A percentile compares a stretch with the other conserved stretches of the same genome.
These are phyloP conservation scores for Penicillium sp. DNA, from an alignment of 2,329 filamentous ascomycete genomes.

Conservation along the genomic window DNA sequence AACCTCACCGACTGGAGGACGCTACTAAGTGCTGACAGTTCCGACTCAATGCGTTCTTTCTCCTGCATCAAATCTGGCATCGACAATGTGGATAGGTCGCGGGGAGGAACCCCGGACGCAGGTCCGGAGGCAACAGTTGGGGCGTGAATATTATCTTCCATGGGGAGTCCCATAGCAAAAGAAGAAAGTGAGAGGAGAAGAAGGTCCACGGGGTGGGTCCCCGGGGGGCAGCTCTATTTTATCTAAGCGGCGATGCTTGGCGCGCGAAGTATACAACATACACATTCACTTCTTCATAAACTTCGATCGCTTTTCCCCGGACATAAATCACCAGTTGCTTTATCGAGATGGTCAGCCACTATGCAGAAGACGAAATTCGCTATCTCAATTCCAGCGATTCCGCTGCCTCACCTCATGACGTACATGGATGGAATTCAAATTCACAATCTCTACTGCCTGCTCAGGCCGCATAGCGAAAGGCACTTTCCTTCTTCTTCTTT, in stretches of 20 bases:
- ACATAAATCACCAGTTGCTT: not conserved
- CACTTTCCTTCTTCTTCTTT: not conserved
- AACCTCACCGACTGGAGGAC: slow-evolving; percentile 80
- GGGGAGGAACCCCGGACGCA: slow-evolving; percentile 57
- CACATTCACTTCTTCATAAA: not conserved
- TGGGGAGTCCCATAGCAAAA: slow-evolving; percentile 53
- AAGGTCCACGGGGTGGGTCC: slow-evolving; percentile 20
- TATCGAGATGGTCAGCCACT: not conserved
- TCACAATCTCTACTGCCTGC: slow-evolving; percentile 8
- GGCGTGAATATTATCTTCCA: slow-evolving; percentile 63
- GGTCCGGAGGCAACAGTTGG: slow-evolving; percentile 77
- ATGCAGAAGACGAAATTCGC: not conserved
- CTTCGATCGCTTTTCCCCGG: not conserved
- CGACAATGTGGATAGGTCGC: slow-evolving; percentile 66
- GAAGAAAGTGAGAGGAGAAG: slow-evolving; percentile 18
- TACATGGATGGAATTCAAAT: slow-evolving; percentile 28
- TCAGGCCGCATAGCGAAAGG: not conserved
- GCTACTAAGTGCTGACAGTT: slow-evolving; percentile 77
- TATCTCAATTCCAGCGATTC: slow-evolving; percentile 22
- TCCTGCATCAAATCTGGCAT: slow-evolving; percentile 77
- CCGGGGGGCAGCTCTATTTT: not conserved
- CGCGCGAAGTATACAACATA: slow-evolving; percentile 2
- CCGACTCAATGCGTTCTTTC: slow-evolving; percentile 81
- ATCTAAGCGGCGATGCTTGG: slow-evolving; percentile 23
- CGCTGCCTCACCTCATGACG: slow-evolving; percentile 18